Percentiles rank a stretch among this genome's conserved stretches.
Evolutionary conservation across 352 stramenopile species (phyloP).

Genomic region (Discostella stelligera): DNA sequence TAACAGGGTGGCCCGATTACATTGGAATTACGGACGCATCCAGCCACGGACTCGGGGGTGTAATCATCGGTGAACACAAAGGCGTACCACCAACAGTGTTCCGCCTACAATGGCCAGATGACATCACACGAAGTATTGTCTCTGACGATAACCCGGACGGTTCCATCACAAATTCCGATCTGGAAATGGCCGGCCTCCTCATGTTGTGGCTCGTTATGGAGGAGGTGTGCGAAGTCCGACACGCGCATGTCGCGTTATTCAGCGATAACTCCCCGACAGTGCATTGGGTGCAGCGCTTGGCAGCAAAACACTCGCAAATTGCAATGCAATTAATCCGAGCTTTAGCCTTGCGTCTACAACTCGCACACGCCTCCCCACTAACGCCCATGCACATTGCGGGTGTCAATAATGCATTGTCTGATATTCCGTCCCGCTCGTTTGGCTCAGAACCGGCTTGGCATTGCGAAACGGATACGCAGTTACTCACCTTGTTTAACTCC

Average conservation of each 20-base stretch:
- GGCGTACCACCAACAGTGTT: neutral
- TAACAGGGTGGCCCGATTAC: slow-evolving; percentile 3
- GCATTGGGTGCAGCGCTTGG: neutral
- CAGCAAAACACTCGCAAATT: neutral
- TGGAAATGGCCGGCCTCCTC: slow-evolving; percentile 22
- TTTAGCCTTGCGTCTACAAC: neutral
- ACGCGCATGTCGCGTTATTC: neutral
- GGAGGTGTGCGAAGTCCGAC: slow-evolving; percentile 17
- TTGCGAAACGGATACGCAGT: slow-evolving; percentile 9
- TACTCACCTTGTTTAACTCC: slow-evolving; percentile 20
- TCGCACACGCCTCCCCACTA: neutral
- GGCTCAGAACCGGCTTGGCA: slow-evolving; percentile 4
- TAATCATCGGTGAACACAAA: neutral
- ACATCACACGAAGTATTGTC: neutral
- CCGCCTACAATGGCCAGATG: neutral
- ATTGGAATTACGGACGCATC: slow-evolving; percentile 11
- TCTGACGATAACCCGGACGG: slow-evolving; percentile 1
- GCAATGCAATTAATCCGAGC: neutral
- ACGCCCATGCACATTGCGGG: slow-evolving; percentile 6
- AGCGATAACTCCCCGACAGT: neutral
- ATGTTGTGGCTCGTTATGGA: slow-evolving; percentile 20
- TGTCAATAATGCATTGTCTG: neutral
- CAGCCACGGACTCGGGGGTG: neutral
- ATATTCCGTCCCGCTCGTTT: slow-evolving; percentile 29
- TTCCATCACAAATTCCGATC: slow-evolving; percentile 20